Conservation (phyloP, 768 basidiomycete species). For the Russula griseocarnosa region DNA sequence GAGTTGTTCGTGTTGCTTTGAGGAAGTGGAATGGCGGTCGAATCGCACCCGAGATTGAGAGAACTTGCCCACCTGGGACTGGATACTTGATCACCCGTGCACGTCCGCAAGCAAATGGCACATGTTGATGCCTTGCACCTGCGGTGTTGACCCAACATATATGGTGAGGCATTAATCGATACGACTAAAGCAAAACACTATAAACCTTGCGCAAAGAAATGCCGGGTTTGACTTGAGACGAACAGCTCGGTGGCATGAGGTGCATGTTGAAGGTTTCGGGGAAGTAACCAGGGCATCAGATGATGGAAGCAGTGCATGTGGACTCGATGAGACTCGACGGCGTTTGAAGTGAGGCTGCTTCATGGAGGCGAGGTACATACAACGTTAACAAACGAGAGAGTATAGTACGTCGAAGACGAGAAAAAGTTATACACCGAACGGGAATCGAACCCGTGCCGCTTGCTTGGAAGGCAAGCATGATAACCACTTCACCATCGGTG, state of each 20-base stretch:
- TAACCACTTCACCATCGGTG: slow-evolving; percentile 35
- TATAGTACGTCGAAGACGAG: too few species aligned
- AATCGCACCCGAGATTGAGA: slow-evolving; percentile 35
- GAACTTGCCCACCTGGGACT: slow-evolving; percentile 33
- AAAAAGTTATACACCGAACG: slow-evolving; percentile 28
- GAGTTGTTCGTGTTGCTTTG: slow-evolving; percentile 21
- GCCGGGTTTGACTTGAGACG: slow-evolving; percentile 16
- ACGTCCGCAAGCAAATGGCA: slow-evolving; percentile 45
- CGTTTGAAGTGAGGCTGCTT: slow-evolving; percentile 7
- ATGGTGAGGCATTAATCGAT: background rate
- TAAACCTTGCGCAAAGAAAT: slow-evolving; percentile 18
- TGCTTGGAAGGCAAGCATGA: slow-evolving; percentile 40
- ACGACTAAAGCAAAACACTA: background rate
- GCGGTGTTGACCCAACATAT: background rate
- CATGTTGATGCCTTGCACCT: slow-evolving; percentile 44
- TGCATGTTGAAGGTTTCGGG: slow-evolving; percentile 12
- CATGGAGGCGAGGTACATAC: background rate
- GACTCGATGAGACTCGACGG: slow-evolving; percentile 18
- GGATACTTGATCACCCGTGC: slow-evolving; percentile 37
- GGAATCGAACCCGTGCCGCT: slow-evolving; percentile 36
- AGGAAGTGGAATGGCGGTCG: slow-evolving; percentile 34
- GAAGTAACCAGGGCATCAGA: background rate
- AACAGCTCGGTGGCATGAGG: slow-evolving; percentile 15
- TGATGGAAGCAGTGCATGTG: background rate
- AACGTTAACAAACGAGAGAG: too few species aligned